Percentiles rank a stretch among this genome's conserved stretches.
Evolutionary conservation across 768 basidiomycete species (phyloP).

Genomic region (Rhizopogon vulgaris): DNA sequence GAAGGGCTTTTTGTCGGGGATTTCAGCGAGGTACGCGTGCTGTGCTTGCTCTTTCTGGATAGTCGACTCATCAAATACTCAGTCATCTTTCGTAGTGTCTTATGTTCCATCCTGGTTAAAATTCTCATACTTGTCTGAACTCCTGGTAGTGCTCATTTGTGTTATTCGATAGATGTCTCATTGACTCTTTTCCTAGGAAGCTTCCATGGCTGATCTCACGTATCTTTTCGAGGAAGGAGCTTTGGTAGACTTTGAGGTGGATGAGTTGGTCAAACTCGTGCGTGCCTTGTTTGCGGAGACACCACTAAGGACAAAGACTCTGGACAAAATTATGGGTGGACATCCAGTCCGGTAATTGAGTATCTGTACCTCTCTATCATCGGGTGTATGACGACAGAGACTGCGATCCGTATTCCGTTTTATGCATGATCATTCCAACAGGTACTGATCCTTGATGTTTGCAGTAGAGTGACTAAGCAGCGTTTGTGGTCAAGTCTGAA

Average conservation of each 20-base stretch:
- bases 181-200: constrained; percentile 51
- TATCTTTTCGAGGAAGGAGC: constrained; percentile 91
- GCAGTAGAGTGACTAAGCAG: no score
- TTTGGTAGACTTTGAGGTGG: constrained; percentile 81
- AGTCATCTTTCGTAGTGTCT: constrained; percentile 72
- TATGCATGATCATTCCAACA: no score
- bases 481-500: no score
- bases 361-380: background rate
- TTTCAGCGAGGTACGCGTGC: constrained; percentile 43
- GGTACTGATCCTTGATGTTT: no score
- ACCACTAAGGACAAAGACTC: constrained; percentile 69
- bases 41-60: background rate
- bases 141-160: constrained; percentile 47
- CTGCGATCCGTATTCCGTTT: no score
- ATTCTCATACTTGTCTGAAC: constrained; percentile 88
- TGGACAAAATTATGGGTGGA: constrained; percentile 64
- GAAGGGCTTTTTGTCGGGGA: constrained; percentile 78
- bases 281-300: constrained; percentile 87
- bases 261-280: constrained; percentile 79
- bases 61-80: constrained; percentile 3
- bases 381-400: background rate
- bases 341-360: constrained; percentile 36
- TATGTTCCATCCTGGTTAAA: constrained; percentile 95
- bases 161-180: background rate
- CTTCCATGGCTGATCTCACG: constrained; percentile 85